Conservation (phyloP, 108 stramenopile genomes). For the Fistulifera solaris region DNA sequence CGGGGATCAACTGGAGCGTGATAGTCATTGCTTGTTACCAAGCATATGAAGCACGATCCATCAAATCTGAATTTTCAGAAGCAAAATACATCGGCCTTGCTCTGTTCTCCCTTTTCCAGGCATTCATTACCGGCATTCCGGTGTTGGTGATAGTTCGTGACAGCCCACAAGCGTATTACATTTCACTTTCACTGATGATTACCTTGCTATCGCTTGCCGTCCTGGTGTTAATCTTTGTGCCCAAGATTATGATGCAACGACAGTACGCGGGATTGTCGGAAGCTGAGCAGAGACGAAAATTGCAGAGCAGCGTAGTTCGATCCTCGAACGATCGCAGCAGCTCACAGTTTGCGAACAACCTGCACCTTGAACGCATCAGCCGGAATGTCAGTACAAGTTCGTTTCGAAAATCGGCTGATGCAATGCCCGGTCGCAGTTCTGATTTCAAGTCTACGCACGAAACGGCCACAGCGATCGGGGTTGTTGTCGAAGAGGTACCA, state of each 20-base stretch:
- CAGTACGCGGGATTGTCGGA: not conserved
- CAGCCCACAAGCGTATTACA: constrained; percentile 19
- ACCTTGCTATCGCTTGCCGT: constrained; percentile 14
- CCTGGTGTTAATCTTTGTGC: constrained; percentile 27
- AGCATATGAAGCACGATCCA: constrained; percentile 1
- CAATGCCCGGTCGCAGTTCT: no score
- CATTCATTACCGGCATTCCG: constrained; percentile 22
- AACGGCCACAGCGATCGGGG: no score
- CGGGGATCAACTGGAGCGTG: not conserved
- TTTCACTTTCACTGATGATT: constrained; percentile 14
- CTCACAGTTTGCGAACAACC: no score
- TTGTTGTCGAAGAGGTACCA: no score
- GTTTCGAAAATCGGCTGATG: no score
- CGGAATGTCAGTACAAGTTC: no score
- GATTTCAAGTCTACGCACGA: no score
- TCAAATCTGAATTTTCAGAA: constrained; percentile 14
- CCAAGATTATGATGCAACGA: constrained; percentile 15
- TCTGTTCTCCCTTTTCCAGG: constrained; percentile 20
- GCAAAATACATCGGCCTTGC: constrained; percentile 21
- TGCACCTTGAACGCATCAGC: no score
- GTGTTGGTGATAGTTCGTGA: constrained; percentile 16
- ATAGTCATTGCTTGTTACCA: not conserved
- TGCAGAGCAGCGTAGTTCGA: no score
- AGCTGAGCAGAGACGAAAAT: no score
- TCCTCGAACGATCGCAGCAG: no score